Base-by-base conservation (phyloP, 169 alveolate species). In the Babesia gibsoni region DNA sequence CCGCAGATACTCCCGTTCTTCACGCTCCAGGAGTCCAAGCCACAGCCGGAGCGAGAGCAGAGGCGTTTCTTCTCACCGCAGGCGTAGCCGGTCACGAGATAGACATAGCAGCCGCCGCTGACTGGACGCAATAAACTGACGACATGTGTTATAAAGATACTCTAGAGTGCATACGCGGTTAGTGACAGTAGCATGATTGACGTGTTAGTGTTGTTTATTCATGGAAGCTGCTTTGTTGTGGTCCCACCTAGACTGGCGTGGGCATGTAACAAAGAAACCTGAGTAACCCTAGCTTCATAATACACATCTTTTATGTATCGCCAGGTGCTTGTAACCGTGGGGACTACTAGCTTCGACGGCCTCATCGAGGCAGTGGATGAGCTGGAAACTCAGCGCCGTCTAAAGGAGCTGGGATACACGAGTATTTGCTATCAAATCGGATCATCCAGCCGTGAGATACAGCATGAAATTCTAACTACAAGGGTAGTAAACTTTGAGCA, bases 291-390 rank as follows among this genome's bases (percentile, higher is more conserved):
- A n/a, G n/a, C n/a, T n/a, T n/a, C n/a, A n/a, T n/a, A n/a, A n/a
- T n/a, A n/a, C n/a, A n/a, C n/a, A n/a, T n/a, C n/a, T 10, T 27
- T n/a, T n/a, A 3, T 39, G 46, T 10, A 16, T 16, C 16, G 46
- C 46, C 56, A 43, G 41, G 79, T 75, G 25, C 68, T 75, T 12
- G 85, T 75, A 27, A 75, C 85, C 49, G 85, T 75, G 23, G 85
- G 85, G 3, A 75, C 85, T 12, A 52, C 85, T 37, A 52, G 75
- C 67, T 75, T 75, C 48, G 82, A 75, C 42, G 58, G 29, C 4
- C 57, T 75, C 6, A 59, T 75, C 45, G 57, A 6, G 33, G 68
- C 46, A 5, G 81, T 75, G 29, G 85, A 75, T 50, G 52, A 41
- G 20, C 56, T 12, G 48, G 74, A 16, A 5, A 29, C 56, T 27